Base-by-base conservation (phyloP, 225 moss, liverwort and hornwort species). In the Physcomitrium patens region DNA sequence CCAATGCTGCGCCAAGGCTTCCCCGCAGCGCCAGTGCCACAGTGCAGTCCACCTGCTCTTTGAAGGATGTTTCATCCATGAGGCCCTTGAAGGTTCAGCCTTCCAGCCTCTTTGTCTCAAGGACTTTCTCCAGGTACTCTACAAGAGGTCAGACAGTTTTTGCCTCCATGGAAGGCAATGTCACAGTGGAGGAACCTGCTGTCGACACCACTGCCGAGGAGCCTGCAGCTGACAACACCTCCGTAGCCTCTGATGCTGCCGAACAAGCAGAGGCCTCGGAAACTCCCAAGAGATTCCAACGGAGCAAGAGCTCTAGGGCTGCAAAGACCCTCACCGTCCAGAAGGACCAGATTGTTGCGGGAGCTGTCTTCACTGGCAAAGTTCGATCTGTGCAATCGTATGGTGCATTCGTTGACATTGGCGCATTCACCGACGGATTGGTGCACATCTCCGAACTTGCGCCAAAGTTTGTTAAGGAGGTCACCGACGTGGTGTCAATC, bases 381-480 rank as follows among this genome's bases (percentile, higher is more conserved):
- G 85, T 92, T 13, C 77, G 90, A 19, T 80, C 90, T 53, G 76
- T 92, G 12, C 88, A 90, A 50, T 24, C 68, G 7, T 90, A 90
- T 19, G 90, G 92, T 51, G 92, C 92, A 12, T 92, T 92, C 69
- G 90, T 92, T 8, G 81, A 80, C 72, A 83, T 92, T 27, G 92
- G 89, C 41, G 92, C 92, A 1, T 92, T 92, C 71, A 85, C 88
- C 3, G 88, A 92, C 28, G 92, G 90, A 31, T 77, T 92, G 27
- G 77, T 92, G 11, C 92, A 92, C 74, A 88, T 92, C 7, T 90
- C 92, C 7, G 84, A 85, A 52, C 68, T 90, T 60, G 79, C 88
- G n/a, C 42, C 80, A 1, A 64, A 63, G 4, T 92, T 79, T 49
- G 90, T 90, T 45, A 84, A 57, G 46, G 72, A 81, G 37, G 90